These are phyloP conservation scores for Zygotorulaspora florentina DNA, from an alignment of 805 yeast species.

Conservation along the genomic window DNA sequence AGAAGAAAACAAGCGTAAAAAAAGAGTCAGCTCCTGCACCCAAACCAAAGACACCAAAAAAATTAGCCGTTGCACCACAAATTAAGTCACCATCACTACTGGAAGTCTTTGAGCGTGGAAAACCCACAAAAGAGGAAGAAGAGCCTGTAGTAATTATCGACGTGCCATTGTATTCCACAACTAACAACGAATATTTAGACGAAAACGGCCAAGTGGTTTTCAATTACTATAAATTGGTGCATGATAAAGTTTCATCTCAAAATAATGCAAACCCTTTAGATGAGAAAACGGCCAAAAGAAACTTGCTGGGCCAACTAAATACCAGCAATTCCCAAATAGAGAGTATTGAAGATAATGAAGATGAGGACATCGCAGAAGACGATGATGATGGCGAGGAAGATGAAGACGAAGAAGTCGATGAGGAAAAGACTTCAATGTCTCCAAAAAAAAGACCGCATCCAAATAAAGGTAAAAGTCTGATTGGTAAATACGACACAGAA, in stretches of 20 bases:
- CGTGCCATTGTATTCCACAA: conserved; percentile 29
- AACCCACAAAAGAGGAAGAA: conserved; percentile 13
- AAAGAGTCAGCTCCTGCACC: conserved; percentile 14
- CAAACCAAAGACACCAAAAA: conserved; percentile 20
- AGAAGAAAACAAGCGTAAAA: conserved; percentile 7
- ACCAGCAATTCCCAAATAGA: conserved; percentile 14
- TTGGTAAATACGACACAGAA: conserved; percentile 85
- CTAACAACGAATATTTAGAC: conserved; percentile 30
- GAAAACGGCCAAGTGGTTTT: conserved; percentile 36
- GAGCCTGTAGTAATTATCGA: conserved; percentile 28
- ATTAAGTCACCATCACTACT: conserved; percentile 24
- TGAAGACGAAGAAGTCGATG: conserved; percentile 18
- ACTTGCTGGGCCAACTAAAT: conserved; percentile 20
- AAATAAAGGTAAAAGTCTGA: conserved; percentile 59
- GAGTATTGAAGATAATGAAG: conserved; percentile 28
- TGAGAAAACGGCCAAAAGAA: conserved; percentile 21
- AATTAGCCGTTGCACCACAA: conserved; percentile 22
- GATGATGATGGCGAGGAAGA: conserved; percentile 25
- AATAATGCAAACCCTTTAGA: conserved; percentile 2
- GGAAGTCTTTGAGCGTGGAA: conserved; percentile 18
- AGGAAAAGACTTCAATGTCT: conserved; percentile 15
- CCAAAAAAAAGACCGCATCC: conserved; percentile 35
- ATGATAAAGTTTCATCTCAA: conserved; percentile 15
- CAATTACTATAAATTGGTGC: conserved; percentile 26
- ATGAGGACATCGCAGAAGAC: conserved; percentile 18